A percentile compares a stretch with the other conserved stretches of the same genome.
Conservation (phyloP, 257 asterid genomes). For the Nicotiana noctiflora region DNA sequence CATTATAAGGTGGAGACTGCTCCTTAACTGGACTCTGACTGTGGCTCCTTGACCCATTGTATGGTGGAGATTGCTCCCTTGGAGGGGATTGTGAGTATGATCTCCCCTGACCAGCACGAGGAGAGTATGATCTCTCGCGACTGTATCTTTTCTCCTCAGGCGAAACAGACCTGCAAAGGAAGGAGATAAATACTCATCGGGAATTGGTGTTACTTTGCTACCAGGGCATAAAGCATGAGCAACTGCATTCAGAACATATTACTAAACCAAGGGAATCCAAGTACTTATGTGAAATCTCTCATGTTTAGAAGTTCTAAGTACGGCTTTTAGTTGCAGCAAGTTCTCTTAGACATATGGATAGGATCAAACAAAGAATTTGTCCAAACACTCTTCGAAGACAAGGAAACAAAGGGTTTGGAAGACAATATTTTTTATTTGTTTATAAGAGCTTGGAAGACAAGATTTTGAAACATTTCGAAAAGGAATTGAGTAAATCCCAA, state of each 20-base stretch:
- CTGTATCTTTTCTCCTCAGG: constrained; percentile 61
- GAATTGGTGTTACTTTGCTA: background rate
- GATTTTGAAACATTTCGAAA: background rate
- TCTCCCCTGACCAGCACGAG: constrained; percentile 2
- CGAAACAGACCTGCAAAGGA: constrained; percentile 51
- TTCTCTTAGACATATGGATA: background rate
- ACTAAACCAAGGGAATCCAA: background rate
- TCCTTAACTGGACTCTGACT: constrained; percentile 45
- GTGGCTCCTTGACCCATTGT: constrained; percentile 34
- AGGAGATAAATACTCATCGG: background rate
- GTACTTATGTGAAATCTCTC: background rate
- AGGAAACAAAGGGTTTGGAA: background rate
- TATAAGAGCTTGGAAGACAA: background rate
- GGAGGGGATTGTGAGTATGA: constrained; percentile 46
- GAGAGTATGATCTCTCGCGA: constrained; percentile 34
- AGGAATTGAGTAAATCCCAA: background rate
- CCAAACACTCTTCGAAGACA: background rate
- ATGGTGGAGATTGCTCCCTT: constrained; percentile 21
- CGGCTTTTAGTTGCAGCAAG: background rate
- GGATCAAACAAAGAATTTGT: background rate
- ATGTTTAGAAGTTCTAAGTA: background rate
- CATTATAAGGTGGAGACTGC: constrained; percentile 39
- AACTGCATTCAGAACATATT: background rate
- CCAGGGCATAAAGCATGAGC: background rate
- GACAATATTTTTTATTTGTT: background rate